Conservation (phyloP, 2,329 filamentous ascomycete species). For the Cordyceps pruinosa region DNA sequence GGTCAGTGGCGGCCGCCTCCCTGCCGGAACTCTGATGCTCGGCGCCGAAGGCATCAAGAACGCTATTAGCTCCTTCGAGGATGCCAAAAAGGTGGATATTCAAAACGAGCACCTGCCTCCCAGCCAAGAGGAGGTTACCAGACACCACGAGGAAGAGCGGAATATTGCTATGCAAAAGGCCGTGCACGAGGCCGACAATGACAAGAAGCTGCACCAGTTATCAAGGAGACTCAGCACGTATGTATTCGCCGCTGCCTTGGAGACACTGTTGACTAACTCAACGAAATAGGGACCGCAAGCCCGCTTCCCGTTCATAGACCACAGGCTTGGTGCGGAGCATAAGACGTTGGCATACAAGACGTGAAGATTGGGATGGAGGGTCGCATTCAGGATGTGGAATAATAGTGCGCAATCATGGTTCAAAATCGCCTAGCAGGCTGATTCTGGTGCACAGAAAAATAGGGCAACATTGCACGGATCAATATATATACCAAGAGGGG, state of each 20-base stretch:
- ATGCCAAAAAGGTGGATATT: conserved; percentile 91
- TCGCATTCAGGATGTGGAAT: not conserved
- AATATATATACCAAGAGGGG: not conserved
- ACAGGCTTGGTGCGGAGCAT: not conserved
- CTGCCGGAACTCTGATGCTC: conserved; percentile 93
- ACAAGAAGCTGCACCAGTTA: conserved; percentile 76
- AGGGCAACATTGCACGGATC: not conserved
- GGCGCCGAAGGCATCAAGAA: conserved; percentile 98
- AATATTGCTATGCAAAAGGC: conserved; percentile 81
- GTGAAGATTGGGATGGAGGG: not conserved
- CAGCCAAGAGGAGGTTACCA: conserved; percentile 82
- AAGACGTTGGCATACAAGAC: not conserved
- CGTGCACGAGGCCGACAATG: conserved; percentile 82
- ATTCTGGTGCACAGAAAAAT: not conserved
- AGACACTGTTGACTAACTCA: not conserved
- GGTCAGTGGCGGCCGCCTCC: conserved; percentile 82
- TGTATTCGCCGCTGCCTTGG: conserved; percentile 33
- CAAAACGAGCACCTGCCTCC: conserved; percentile 95
- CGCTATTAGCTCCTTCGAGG: conserved; percentile 93
- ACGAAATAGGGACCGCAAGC: conserved; percentile 2
- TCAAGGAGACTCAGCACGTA: conserved; percentile 94
- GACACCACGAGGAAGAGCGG: conserved; percentile 74
- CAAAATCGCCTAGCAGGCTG: not conserved
- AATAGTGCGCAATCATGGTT: not conserved
- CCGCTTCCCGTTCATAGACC: not conserved